Evolutionary conservation across 108 stramenopile genomes (phyloP).

Genomic region (Cyclotella kingstonii): DNA sequence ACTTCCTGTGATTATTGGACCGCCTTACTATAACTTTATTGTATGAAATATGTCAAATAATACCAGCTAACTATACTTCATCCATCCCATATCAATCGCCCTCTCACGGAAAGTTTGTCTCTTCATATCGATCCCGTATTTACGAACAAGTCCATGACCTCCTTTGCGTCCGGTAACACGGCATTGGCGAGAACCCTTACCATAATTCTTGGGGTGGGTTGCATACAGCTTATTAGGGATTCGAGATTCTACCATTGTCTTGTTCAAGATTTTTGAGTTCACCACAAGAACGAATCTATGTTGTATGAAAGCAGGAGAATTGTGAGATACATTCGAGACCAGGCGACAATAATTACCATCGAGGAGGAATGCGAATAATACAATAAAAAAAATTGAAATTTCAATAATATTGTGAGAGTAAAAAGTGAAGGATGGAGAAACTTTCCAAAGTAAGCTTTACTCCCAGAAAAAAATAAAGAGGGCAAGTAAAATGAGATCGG

Average conservation of each 20-base stretch:
- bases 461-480: too few species aligned
- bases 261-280: not conserved
- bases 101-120: slow-evolving; percentile 89
- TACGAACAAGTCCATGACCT: slow-evolving; percentile 87
- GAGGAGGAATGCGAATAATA: too few species aligned
- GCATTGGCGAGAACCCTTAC: slow-evolving; percentile 89
- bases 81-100: slow-evolving; percentile 82
- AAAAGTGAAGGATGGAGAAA: too few species aligned
- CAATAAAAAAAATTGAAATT: too few species aligned
- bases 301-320: not conserved
- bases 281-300: not conserved
- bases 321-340: too few species aligned
- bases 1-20: too few species aligned
- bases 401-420: too few species aligned
- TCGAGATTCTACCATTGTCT: slow-evolving; percentile 79
- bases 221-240: slow-evolving; percentile 88
- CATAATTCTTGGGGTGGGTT: slow-evolving; percentile 86
- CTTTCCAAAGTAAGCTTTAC: too few species aligned
- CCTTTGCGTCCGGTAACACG: slow-evolving; percentile 89
- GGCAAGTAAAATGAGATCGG: too few species aligned
- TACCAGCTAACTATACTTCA: slow-evolving; percentile 77
- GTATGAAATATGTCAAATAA: not conserved
- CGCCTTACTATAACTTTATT: too few species aligned
- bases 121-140: slow-evolving; percentile 93
- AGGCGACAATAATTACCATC: too few species aligned